phyloP scores from a whole-genome alignment of 768 basidiomycete species.

The Trametes cinnabarina region DNA sequence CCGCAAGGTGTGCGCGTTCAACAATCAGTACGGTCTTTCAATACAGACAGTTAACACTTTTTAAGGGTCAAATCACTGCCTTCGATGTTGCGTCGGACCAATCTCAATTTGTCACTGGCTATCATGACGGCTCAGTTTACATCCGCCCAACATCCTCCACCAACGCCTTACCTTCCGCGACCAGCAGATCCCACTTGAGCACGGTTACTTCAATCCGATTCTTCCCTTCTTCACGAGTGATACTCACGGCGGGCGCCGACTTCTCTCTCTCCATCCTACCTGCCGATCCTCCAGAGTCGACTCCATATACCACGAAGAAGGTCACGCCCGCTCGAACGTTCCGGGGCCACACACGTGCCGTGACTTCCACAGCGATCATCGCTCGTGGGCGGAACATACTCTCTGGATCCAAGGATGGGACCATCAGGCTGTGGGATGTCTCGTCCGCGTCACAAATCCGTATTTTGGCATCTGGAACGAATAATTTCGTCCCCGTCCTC shows the following conservation, averaged over 20 bases:
- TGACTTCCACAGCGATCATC: constrained; percentile 65
- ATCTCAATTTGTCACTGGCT: constrained; percentile 57
- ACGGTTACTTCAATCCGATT: constrained; percentile 56
- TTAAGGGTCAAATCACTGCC: constrained; percentile 49
- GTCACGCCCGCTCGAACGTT: constrained; percentile 58
- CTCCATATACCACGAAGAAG: constrained; percentile 26
- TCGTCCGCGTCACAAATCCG: constrained; percentile 48
- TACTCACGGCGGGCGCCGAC: constrained; percentile 68
- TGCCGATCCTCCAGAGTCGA: constrained; percentile 41
- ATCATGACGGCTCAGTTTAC: constrained; percentile 56
- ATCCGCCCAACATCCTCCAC: constrained; percentile 41
- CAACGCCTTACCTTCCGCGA: constrained; percentile 24
- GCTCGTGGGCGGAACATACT: constrained; percentile 65
- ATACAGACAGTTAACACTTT: too few species aligned
- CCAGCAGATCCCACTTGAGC: constrained; percentile 48
- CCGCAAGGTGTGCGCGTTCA: constrained; percentile 28
- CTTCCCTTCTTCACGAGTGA: constrained; percentile 70
- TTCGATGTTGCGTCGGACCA: constrained; percentile 62
- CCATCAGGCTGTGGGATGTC: constrained; percentile 72
- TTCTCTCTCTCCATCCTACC: constrained; percentile 66
- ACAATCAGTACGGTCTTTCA: too few species aligned
- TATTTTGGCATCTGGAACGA: constrained; percentile 37
- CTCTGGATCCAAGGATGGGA: constrained; percentile 66
- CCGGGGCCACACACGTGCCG: constrained; percentile 60
- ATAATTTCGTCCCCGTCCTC: constrained; percentile 40